Evolutionary conservation across 805 yeast genomes (phyloP).

Genomic region (Yarrowia hollandica): DNA sequence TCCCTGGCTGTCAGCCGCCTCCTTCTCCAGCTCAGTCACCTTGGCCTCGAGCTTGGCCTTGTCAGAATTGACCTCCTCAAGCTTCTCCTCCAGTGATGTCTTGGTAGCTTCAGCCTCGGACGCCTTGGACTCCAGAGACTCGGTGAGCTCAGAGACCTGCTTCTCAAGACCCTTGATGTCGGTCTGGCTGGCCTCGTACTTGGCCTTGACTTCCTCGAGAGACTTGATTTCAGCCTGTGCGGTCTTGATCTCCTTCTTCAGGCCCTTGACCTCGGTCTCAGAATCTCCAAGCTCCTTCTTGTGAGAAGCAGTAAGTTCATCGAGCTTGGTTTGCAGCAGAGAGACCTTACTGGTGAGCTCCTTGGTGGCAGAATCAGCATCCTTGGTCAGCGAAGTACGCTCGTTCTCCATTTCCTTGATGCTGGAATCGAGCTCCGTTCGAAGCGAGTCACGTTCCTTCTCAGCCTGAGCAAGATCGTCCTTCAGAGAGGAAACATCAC

Average conservation of each 20-base stretch:
- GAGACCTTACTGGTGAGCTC: conserved; percentile 14
- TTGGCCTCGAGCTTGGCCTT: conserved; percentile 13
- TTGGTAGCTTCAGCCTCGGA: conserved; percentile 1
- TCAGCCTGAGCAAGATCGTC: conserved; percentile 9
- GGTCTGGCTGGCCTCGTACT: conserved; percentile 13
- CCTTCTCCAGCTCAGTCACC: conserved; percentile 27
- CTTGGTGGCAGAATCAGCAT: conserved; percentile 27
- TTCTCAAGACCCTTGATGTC: conserved; percentile 5
- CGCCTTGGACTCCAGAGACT: conserved; percentile 7
- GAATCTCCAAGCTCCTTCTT: conserved; percentile 11
- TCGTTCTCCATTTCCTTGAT: conserved; percentile 28
- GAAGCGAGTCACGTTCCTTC: neutral
- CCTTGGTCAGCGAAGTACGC: conserved; percentile 21
- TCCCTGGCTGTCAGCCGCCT: neutral
- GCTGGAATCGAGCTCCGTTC: conserved; percentile 1
- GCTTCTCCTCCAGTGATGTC: conserved; percentile 1
- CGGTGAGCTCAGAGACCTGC: conserved; percentile 9
- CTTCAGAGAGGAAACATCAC: conserved; percentile 4
- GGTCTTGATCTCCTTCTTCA: conserved; percentile 3
- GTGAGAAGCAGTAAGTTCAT: conserved; percentile 21
- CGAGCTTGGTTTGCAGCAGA: conserved; percentile 18
- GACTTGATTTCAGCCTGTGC: conserved; percentile 13
- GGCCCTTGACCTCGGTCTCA: conserved; percentile 22
- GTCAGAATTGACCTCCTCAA: neutral
- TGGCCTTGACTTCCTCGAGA: conserved; percentile 9